Conservation (phyloP, 306 rosid genomes). For the Potentilla sterilis region DNA sequence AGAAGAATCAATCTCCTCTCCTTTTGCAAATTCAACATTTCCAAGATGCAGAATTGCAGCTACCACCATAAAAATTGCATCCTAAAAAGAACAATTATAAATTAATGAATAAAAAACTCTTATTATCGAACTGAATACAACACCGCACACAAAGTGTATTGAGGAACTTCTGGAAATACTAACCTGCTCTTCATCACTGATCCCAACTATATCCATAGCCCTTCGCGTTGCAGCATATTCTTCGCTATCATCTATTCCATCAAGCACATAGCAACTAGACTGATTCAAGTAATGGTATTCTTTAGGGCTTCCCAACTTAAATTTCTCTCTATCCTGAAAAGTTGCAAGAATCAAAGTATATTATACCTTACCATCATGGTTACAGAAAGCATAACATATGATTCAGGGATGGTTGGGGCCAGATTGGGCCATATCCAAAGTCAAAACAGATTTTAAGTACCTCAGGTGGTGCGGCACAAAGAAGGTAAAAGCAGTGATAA, state of each 20-base stretch:
- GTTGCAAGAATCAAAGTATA: conserved; percentile 2
- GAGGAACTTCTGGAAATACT: conserved; percentile 29
- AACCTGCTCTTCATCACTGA: conserved; percentile 96
- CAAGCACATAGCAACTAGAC: conserved; percentile 74
- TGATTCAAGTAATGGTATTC: conserved; percentile 94
- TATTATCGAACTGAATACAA: conserved; percentile 23
- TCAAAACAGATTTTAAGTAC: conserved; percentile 42
- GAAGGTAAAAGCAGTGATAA: conserved; percentile 99
- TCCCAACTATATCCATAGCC: conserved; percentile 99
- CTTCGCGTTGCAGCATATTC: conserved; percentile 97
- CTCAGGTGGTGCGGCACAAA: conserved; percentile 95
- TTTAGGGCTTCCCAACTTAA: conserved; percentile 77
- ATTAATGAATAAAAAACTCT: conserved; percentile 3
- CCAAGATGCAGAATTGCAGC: conserved; percentile 99
- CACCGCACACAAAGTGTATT: conserved; percentile 12
- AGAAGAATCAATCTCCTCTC: conserved; percentile 93
- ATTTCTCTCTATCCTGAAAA: conserved; percentile 77
- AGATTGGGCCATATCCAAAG: conserved; percentile 20
- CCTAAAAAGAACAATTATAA: conserved; percentile 43
- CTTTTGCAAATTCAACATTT: conserved; percentile 91
- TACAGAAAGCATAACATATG: conserved; percentile 4
- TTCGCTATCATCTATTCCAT: conserved; percentile 85
- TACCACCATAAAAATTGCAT: conserved; percentile 88
- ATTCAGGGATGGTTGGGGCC: neutral
- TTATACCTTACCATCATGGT: conserved; percentile 10